A percentile compares a stretch with the other conserved stretches of the same genome.
These are phyloP conservation scores for Tylopilus sp. DNA, from an alignment of 768 basidiomycete species.

Conservation along the genomic window DNA sequence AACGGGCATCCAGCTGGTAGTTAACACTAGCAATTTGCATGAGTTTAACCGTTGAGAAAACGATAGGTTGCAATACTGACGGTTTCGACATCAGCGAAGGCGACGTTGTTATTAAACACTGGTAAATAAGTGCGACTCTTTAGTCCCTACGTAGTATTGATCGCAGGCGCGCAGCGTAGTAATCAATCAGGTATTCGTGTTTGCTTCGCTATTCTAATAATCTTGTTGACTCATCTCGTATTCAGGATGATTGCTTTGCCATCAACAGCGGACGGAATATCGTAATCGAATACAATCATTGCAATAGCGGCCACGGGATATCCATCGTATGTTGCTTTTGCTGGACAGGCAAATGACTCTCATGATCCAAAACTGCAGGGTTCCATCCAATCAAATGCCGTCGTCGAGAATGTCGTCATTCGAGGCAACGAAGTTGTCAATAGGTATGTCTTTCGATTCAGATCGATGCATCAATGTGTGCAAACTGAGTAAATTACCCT, in stretches of 20 bases:
- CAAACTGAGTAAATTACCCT: neutral
- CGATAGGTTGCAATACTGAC: slow-evolving; percentile 46
- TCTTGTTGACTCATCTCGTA: neutral
- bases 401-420: slow-evolving; percentile 48
- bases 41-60: neutral
- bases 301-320: slow-evolving; percentile 61
- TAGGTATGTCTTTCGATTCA: slow-evolving; percentile 38
- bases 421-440: slow-evolving; percentile 51
- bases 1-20: slow-evolving; percentile 46
- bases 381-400: slow-evolving; percentile 45
- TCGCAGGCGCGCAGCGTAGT: slow-evolving; percentile 12
- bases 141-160: neutral
- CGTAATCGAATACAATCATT: slow-evolving; percentile 47
- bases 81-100: slow-evolving; percentile 45
- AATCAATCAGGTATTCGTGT: slow-evolving; percentile 22
- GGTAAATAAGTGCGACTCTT: slow-evolving; percentile 10
- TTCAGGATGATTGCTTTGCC: slow-evolving; percentile 62
- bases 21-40: neutral
- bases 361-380: slow-evolving; percentile 36
- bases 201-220: neutral
- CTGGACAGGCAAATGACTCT: neutral
- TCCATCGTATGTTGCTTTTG: slow-evolving; percentile 39
- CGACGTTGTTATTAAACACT: slow-evolving; percentile 30
- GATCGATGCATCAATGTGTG: neutral
- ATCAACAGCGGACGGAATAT: slow-evolving; percentile 45